Conservation (phyloP, 169 alveolate species). For the Perkinsus marinus region DNA sequence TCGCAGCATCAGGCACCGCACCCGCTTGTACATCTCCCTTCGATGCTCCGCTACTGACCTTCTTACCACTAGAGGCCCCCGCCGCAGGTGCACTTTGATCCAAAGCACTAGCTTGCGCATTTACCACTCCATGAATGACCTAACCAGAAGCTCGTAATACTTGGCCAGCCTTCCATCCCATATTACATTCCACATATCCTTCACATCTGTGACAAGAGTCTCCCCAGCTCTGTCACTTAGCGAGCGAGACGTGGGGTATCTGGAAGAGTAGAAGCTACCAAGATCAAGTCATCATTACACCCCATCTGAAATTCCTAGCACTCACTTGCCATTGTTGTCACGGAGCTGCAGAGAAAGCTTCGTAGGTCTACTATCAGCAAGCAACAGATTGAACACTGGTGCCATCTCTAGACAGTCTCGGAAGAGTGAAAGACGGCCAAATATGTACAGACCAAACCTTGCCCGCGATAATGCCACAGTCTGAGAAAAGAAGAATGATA, state of each 20-base stretch:
- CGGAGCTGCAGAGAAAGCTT: background rate
- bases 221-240: background rate
- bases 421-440: conserved; percentile 36
- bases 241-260: background rate
- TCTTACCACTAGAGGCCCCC: background rate
- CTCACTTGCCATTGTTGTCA: background rate
- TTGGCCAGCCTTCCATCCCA: no score
- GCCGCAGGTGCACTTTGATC: background rate
- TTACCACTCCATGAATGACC: background rate
- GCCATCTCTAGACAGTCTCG: conserved; percentile 35
- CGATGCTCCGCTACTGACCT: background rate
- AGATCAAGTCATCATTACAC: no score
- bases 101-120: background rate
- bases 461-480: conserved; percentile 84
- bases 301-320: no score
- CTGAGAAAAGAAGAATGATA: background rate
- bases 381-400: conserved; percentile 30
- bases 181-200: background rate
- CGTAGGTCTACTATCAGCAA: background rate
- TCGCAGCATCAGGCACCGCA: no score
- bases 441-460: conserved; percentile 60
- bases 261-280: background rate
- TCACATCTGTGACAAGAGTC: background rate
- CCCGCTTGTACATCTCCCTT: background rate
- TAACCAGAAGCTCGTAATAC: background rate